A percentile compares a stretch with the other conserved stretches of the same genome.
Conservation (phyloP, 805 yeast species). For the Blastobotrys mokoenaii region DNA sequence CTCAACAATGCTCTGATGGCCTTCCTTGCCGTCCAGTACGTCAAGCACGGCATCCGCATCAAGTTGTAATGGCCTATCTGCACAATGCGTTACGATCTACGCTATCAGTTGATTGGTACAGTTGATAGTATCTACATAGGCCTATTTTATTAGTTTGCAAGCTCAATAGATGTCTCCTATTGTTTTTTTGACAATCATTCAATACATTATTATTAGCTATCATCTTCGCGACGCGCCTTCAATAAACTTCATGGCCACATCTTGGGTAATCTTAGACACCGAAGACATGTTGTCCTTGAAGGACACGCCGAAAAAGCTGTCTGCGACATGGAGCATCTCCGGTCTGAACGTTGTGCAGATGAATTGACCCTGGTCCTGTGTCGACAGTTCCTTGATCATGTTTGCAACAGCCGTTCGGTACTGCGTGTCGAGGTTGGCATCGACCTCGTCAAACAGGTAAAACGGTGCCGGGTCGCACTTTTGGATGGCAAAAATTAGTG, state of each 20-base stretch:
- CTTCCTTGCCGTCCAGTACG: constrained; percentile 12
- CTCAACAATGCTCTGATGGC: constrained; percentile 17
- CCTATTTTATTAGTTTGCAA: too few relatives aligned
- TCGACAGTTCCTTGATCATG: constrained; percentile 56
- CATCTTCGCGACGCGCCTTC: constrained; percentile 39
- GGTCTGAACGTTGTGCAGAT: constrained; percentile 95
- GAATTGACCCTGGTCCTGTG: constrained; percentile 57
- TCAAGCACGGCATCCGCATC: constrained; percentile 13
- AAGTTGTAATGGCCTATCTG: background rate
- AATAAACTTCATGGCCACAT: constrained; percentile 75
- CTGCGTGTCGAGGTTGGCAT: constrained; percentile 89
- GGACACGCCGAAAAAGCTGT: constrained; percentile 79
- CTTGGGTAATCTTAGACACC: constrained; percentile 58
- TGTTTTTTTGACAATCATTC: background rate
- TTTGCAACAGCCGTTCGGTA: constrained; percentile 82
- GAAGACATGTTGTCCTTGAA: constrained; percentile 76
- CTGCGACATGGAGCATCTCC: constrained; percentile 82
- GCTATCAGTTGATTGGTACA: too few relatives aligned
- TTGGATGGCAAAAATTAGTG: constrained; percentile 88
- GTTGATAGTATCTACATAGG: background rate
- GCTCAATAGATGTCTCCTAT: too few relatives aligned
- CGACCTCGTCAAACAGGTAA: constrained; percentile 91
- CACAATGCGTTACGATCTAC: too few relatives aligned
- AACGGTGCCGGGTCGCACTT: constrained; percentile 96
- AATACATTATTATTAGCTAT: background rate